Conservation (phyloP, 768 basidiomycete species). For the Termitomyces sp. region DNA sequence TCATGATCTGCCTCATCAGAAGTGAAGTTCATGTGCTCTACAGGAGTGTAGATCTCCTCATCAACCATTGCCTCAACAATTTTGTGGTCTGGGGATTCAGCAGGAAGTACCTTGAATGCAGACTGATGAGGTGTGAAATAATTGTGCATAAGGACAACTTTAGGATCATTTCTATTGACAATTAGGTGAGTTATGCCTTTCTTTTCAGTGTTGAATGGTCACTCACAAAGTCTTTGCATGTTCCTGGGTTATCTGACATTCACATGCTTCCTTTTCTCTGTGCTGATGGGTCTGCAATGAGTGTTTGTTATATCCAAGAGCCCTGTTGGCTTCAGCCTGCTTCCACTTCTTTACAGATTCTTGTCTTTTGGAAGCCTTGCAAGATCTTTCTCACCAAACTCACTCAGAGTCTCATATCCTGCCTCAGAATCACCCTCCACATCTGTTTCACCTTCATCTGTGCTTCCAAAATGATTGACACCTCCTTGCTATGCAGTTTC, state of each 20-base stretch:
- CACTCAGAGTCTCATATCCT: no score
- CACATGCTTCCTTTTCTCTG: not conserved
- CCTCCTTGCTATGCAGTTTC: no score
- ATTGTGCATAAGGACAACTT: not conserved
- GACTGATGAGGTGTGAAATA: not conserved
- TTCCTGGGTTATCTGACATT: not conserved
- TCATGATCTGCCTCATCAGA: not conserved
- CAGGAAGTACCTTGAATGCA: not conserved
- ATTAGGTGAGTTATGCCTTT: not conserved
- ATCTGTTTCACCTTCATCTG: no score
- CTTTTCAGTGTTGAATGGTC: not conserved
- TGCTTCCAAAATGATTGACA: no score
- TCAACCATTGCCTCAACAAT: not conserved
- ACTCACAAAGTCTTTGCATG: not conserved
- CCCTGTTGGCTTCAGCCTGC: no score
- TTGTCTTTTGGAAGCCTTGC: no score
- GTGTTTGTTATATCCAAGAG: conserved; percentile 12
- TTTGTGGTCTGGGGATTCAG: not conserved
- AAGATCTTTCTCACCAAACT: no score
- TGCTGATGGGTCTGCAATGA: not conserved
- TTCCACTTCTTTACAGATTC: no score
- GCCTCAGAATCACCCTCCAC: no score
- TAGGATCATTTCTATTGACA: no score
- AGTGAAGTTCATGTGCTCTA: not conserved
- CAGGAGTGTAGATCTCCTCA: not conserved